Evolutionary conservation across 305 asterid genomes (phyloP), one percentile per base, ranked within the genome.

Genomic region (Lippia alba): DNA sequence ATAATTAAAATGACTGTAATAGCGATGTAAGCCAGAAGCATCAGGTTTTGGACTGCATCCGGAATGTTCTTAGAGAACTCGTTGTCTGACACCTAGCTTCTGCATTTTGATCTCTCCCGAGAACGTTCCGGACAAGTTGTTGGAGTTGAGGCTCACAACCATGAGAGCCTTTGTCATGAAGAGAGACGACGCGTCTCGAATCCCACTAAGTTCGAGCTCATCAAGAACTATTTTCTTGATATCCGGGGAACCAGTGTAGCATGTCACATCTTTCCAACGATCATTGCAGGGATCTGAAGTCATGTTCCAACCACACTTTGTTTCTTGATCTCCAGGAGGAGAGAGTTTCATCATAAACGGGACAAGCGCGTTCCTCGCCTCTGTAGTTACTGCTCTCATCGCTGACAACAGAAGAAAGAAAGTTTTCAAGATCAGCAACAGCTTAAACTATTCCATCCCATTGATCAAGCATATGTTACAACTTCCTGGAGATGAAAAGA

Each of bases 211-310:
- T 44, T 83, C 82, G 5, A 79, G 58, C 5, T 59, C 56, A 16
- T 86, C 79, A 45, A 90, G 96, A 3, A 85, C 73, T 0, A 90
- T 72, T 57, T 68, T 85, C 79, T 70, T 83, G 12, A 88, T 79
- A 0, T 76, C 75, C 34, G 50, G 58, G 0, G 61, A 11, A 8
- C 62, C 56, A 18, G 12, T 12, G 45, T 66, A 61, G 56, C 92
- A 87, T 83, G 0, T 62, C 60, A 45, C 87, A 66, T 46, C 84
- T 75, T 64, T 57, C 84, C 82, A 63, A 5, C 10, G 14, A n/a
- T 62, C 74, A 0, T 0, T 50, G 45, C 97, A 91, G 0, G 97
- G 96, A 48, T 88, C 96, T 9, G 96, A 88, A 62, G 66, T 75
- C 3, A 18, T 0, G 61, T 86, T 82, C 97, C 97, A 91, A 8